phyloP scores from a whole-genome alignment of 192 early-diverging fungal genomes.

The Backusella mclennaniae region DNA sequence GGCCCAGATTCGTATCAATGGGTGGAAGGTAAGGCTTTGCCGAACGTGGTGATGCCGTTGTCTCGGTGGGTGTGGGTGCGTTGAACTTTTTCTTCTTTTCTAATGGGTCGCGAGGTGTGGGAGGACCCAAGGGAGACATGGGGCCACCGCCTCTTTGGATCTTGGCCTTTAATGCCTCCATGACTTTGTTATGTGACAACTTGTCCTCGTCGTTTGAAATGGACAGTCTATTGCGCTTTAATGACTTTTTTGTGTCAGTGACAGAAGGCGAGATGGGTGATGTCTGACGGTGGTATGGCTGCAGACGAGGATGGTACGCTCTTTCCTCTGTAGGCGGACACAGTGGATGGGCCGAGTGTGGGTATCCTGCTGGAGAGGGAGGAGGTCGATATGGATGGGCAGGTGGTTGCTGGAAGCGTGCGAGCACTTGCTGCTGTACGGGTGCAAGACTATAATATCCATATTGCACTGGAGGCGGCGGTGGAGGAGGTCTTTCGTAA shows the following conservation, averaged over 20 bases:
- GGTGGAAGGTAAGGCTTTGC: constrained; percentile 25
- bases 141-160: constrained; percentile 19
- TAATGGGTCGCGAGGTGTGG: neutral
- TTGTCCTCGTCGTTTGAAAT: constrained; percentile 10
- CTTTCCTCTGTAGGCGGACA: constrained; percentile 4
- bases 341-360: constrained; percentile 22
- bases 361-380: constrained; percentile 6
- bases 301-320: neutral
- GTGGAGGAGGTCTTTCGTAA: constrained; percentile 11
- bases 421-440: constrained; percentile 25
- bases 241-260: neutral
- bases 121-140: neutral
- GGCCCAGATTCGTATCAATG: constrained; percentile 23
- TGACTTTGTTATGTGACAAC: constrained; percentile 25
- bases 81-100: neutral
- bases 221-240: constrained; percentile 7
- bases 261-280: neutral
- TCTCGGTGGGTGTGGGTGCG: neutral
- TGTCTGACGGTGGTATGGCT: neutral
- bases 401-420: constrained; percentile 16
- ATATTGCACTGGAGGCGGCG: neutral
- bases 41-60: constrained; percentile 12
- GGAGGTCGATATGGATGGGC: constrained; percentile 1
- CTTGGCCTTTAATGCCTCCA: constrained; percentile 32
- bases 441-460: constrained; percentile 16